These are phyloP conservation scores for Apiospora marii DNA, from an alignment of 2,329 filamentous ascomycete genomes.

Conservation along the genomic window DNA sequence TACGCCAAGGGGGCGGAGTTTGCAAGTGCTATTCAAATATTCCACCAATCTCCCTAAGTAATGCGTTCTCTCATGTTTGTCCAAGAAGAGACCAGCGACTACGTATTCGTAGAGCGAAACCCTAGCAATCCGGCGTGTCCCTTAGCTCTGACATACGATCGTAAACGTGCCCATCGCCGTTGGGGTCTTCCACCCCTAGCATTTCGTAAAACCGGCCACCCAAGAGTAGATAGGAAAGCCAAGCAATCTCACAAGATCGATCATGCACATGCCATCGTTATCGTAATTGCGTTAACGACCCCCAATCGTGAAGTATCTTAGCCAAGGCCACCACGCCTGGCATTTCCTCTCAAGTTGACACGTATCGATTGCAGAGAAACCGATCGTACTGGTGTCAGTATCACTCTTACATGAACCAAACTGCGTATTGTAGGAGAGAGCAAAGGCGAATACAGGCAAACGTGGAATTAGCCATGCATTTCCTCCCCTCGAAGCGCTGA, in stretches of 20 bases:
- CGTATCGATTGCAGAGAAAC: neutral
- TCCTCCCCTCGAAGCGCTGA: too few species aligned
- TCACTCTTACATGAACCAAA: too few species aligned
- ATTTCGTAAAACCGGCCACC: neutral
- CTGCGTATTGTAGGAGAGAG: too few species aligned
- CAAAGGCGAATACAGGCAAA: too few species aligned
- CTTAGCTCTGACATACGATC: neutral
- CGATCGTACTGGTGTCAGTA: neutral
- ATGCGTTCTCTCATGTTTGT: neutral
- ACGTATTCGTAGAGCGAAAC: neutral
- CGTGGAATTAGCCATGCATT: too few species aligned
- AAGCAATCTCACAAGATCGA: neutral
- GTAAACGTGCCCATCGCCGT: too few species aligned
- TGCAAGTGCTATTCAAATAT: neutral
- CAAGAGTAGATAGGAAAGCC: neutral
- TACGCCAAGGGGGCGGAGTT: neutral
- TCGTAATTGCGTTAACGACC: neutral
- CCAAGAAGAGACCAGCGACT: neutral
- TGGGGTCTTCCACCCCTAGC: neutral
- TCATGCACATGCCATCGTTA: neutral
- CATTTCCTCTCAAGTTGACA: neutral
- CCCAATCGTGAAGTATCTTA: neutral
- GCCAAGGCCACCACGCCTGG: neutral
- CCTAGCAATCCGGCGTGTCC: neutral
- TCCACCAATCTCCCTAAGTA: too few species aligned